phyloP scores from a whole-genome alignment of 306 rosid species.

The Rosa chinensis region DNA sequence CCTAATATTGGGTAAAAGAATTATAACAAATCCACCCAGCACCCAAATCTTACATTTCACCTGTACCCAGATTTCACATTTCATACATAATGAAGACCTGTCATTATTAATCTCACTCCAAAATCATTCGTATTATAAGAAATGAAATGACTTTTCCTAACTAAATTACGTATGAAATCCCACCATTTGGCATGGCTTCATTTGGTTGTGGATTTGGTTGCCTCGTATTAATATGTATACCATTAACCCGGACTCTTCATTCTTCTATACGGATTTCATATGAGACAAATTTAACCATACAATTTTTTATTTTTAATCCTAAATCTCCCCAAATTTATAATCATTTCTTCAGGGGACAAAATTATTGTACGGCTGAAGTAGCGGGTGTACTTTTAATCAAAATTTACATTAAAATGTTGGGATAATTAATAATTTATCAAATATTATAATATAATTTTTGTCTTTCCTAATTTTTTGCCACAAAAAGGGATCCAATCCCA shows the following conservation, averaged over 20 bases:
- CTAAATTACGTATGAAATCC: background rate
- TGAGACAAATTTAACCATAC: background rate
- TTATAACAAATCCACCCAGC: background rate
- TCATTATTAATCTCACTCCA: background rate
- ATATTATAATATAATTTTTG: background rate
- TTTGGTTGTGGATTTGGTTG: background rate
- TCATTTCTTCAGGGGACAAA: background rate
- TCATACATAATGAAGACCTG: background rate
- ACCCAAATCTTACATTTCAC: background rate
- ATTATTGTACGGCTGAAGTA: constrained; percentile 1
- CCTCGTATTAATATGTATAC: background rate
- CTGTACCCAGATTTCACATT: background rate
- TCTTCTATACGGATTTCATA: background rate
- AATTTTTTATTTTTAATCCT: background rate
- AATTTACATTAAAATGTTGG: background rate
- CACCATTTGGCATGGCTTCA: background rate
- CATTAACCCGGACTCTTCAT: background rate
- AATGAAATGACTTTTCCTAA: background rate
- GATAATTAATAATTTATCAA: background rate
- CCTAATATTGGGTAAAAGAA: background rate
- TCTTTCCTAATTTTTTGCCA: background rate
- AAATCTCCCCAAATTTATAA: background rate
- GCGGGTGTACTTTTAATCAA: background rate
- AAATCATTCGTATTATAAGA: background rate
- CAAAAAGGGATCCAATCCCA: background rate